Evolutionary conservation across 139 green algal species (phyloP).

Genomic region (Yamagishiella unicocca): DNA sequence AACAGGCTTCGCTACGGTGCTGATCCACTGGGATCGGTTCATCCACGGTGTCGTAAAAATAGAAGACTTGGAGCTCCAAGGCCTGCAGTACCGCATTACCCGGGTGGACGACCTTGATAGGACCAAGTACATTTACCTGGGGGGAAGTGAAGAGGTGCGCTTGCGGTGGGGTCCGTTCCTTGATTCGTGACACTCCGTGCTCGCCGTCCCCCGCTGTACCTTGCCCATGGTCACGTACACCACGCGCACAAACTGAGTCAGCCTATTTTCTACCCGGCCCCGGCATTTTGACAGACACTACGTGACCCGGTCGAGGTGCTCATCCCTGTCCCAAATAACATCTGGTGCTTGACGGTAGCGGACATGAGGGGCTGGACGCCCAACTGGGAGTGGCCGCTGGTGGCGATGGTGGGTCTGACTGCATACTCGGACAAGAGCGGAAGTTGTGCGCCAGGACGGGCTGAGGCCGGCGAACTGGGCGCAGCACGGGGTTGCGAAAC

Average conservation of each 20-base stretch:
- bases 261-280: too few species aligned
- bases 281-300: slow-evolving; percentile 21
- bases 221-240: too few species aligned
- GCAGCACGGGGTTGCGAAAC: too few species aligned
- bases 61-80: neutral
- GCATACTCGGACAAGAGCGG: too few species aligned
- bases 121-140: neutral
- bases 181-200: too few species aligned
- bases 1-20: slow-evolving; percentile 35
- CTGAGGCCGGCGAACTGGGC: too few species aligned
- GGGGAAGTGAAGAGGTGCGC: neutral
- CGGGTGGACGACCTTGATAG: neutral
- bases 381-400: slow-evolving; percentile 23
- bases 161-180: too few species aligned
- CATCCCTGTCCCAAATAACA: slow-evolving; percentile 45
- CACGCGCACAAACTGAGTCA: too few species aligned
- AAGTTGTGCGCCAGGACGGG: too few species aligned
- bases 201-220: too few species aligned
- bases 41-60: slow-evolving; percentile 26
- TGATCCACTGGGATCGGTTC: slow-evolving; percentile 39
- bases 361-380: slow-evolving; percentile 30
- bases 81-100: neutral
- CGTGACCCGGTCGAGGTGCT: neutral
- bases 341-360: slow-evolving; percentile 20
- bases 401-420: slow-evolving; percentile 32